phyloP scores from a whole-genome alignment of 2,329 filamentous ascomycete genomes.

The Penicillium sp. region DNA sequence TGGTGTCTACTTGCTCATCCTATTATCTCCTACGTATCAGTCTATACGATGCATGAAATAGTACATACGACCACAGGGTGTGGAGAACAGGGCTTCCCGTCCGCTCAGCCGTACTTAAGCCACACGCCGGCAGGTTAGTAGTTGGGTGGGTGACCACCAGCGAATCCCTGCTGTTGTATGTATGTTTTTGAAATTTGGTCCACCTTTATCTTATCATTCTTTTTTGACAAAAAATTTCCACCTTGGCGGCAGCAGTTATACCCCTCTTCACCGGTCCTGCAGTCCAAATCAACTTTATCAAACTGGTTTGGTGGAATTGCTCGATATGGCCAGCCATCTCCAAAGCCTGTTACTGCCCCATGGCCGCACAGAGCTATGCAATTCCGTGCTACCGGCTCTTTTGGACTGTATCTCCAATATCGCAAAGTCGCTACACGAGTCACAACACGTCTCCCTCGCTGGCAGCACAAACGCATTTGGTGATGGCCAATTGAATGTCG shows the following conservation, averaged over 20 bases:
- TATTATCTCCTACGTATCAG: too few relatives aligned
- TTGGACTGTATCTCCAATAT: slow-evolving; percentile 2
- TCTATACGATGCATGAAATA: too few relatives aligned
- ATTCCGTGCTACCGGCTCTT: background rate
- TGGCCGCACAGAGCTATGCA: background rate
- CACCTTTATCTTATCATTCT: too few relatives aligned
- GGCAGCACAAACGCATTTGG: slow-evolving; percentile 9
- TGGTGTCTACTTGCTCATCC: too few relatives aligned
- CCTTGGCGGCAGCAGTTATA: background rate
- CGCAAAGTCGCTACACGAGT: slow-evolving; percentile 3
- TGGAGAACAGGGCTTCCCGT: too few relatives aligned
- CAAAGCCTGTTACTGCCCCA: background rate
- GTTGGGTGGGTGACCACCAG: too few relatives aligned
- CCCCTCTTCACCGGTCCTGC: background rate
- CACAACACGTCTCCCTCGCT: slow-evolving; percentile 7
- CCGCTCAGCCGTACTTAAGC: too few relatives aligned
- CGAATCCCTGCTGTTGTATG: too few relatives aligned
- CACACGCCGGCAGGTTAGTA: too few relatives aligned
- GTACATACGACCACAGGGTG: too few relatives aligned
- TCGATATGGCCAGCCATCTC: background rate
- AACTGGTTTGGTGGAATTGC: background rate
- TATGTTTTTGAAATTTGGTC: too few relatives aligned
- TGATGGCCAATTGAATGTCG: slow-evolving; percentile 10
- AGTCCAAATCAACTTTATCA: background rate
- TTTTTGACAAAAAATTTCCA: too few relatives aligned